A percentile compares a stretch with the other conserved stretches of the same genome.
Evolutionary conservation across 1,284 basidiomycete species (phyloP).

Genomic region (Ganoderma sinense): DNA sequence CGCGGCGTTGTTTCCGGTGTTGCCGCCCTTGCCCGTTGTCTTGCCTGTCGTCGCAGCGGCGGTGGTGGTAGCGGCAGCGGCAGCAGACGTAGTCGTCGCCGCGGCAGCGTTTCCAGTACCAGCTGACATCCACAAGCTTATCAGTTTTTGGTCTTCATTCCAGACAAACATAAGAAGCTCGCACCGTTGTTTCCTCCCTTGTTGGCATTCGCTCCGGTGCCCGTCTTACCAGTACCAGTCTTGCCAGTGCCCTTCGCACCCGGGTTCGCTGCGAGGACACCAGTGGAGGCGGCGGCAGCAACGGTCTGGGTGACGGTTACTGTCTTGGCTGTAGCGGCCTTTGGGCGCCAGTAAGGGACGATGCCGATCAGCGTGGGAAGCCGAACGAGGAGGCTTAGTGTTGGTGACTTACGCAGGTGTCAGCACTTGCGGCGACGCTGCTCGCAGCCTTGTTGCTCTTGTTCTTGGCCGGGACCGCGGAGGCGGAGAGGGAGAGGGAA

Average conservation of each 20-base stretch:
- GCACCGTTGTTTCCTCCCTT: neutral
- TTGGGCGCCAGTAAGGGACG: slow-evolving; percentile 1
- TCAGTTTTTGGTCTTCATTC: neutral
- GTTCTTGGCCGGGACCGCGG: slow-evolving; percentile 21
- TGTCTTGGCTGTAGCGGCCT: slow-evolving; percentile 23
- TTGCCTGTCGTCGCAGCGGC: neutral
- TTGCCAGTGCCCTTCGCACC: slow-evolving; percentile 4
- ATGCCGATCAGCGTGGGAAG: slow-evolving; percentile 19
- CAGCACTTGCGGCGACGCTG: neutral
- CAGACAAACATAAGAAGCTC: neutral
- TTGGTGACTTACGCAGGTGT: neutral
- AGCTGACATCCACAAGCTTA: neutral
- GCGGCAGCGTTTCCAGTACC: slow-evolving; percentile 26
- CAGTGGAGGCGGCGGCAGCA: slow-evolving; percentile 26
- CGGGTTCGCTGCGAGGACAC: slow-evolving; percentile 27
- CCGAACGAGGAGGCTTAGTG: neutral
- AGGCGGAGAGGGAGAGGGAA: slow-evolving; percentile 35
- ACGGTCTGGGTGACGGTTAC: slow-evolving; percentile 34
- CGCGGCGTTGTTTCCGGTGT: slow-evolving; percentile 15
- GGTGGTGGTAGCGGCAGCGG: neutral
- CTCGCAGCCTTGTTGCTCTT: slow-evolving; percentile 19
- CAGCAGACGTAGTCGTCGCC: neutral
- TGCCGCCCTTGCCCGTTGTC: neutral
- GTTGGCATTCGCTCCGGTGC: neutral
- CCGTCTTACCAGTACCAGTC: neutral